These are phyloP conservation scores for Clonostachys solani DNA, from an alignment of 2,329 filamentous ascomycete genomes.

Conservation along the genomic window DNA sequence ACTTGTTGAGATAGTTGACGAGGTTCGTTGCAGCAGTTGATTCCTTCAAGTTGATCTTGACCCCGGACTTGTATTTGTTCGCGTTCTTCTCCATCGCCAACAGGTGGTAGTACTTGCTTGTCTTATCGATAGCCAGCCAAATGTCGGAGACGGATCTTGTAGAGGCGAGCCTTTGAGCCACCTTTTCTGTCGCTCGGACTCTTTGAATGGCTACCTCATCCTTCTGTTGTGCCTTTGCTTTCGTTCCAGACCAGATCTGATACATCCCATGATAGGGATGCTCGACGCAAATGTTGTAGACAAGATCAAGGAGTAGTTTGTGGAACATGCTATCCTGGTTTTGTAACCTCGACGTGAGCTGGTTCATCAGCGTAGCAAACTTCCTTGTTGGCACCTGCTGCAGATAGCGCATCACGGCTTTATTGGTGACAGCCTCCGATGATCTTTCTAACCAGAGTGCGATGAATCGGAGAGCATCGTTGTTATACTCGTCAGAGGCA, in stretches of 20 bases:
- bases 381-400: slow-evolving; percentile 80
- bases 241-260: slow-evolving; percentile 83
- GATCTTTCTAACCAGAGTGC: slow-evolving; percentile 91
- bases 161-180: slow-evolving; percentile 58
- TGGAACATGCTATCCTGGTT: slow-evolving; percentile 72
- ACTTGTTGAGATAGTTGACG: slow-evolving; percentile 56
- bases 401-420: slow-evolving; percentile 68
- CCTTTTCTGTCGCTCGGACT: slow-evolving; percentile 64
- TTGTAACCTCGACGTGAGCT: slow-evolving; percentile 88
- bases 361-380: slow-evolving; percentile 90
- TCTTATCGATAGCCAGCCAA: slow-evolving; percentile 70
- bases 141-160: slow-evolving; percentile 46
- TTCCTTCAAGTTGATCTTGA: slow-evolving; percentile 60
- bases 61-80: slow-evolving; percentile 62
- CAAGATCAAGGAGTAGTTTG: slow-evolving; percentile 64
- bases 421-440: slow-evolving; percentile 71
- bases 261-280: slow-evolving; percentile 98
- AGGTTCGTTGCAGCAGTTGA: slow-evolving; percentile 60
- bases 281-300: slow-evolving; percentile 81
- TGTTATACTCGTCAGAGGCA: slow-evolving; percentile 84
- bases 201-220: slow-evolving; percentile 74
- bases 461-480: slow-evolving; percentile 86
- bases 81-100: slow-evolving; percentile 64
- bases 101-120: slow-evolving; percentile 61
- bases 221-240: slow-evolving; percentile 62